Evolutionary conservation across 192 early-diverging fungal species (phyloP).

Genomic region (Thamnidium elegans): DNA sequence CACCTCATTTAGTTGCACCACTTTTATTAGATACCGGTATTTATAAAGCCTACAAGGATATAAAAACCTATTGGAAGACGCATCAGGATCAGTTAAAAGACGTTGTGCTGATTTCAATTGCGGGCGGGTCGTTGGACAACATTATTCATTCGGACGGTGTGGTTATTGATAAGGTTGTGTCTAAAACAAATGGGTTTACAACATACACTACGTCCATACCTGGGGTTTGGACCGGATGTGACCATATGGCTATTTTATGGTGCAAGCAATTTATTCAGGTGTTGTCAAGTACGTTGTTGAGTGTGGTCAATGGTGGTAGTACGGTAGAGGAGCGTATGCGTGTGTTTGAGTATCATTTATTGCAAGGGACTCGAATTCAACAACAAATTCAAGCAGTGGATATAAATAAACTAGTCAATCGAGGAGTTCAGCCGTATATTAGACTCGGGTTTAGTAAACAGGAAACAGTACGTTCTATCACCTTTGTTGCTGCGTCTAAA

Average conservation of each 20-base stretch:
- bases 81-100: conserved; percentile 36
- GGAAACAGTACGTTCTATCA: background rate
- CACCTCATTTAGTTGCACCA: conserved; percentile 83
- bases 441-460: background rate
- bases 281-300: conserved; percentile 55
- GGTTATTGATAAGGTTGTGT: conserved; percentile 63
- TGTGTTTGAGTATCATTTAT: conserved; percentile 48
- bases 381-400: background rate
- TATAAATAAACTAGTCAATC: background rate
- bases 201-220: conserved; percentile 77
- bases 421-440: no score
- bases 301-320: conserved; percentile 59
- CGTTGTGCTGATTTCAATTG: conserved; percentile 82
- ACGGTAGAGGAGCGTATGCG: conserved; percentile 58
- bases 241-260: conserved; percentile 88
- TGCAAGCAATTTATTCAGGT: conserved; percentile 85
- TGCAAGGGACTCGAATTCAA: conserved; percentile 27
- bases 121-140: conserved; percentile 84
- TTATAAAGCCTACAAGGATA: conserved; percentile 57
- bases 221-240: conserved; percentile 82
- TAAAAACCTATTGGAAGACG: conserved; percentile 70
- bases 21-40: conserved; percentile 63
- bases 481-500: background rate
- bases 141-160: conserved; percentile 80
- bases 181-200: conserved; percentile 67